Base-by-base conservation (phyloP, 805 yeast genomes). In the Candida lessepsii region DNA sequence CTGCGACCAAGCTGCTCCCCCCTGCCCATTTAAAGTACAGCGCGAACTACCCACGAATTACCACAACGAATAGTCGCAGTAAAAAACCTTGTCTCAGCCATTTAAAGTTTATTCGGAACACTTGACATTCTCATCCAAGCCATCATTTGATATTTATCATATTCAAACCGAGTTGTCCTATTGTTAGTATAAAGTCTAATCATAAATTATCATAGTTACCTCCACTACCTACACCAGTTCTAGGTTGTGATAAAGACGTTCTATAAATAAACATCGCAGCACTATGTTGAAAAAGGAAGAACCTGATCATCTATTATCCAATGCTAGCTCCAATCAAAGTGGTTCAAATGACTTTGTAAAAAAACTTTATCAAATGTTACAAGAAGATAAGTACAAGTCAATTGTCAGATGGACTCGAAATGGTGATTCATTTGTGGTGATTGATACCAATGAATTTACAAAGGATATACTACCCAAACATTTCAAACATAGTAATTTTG, bases 401-500 rank as follows among this genome's bases (percentile, higher is more conserved):
- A 78, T 87, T 17, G 96, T 93, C 8, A 70, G 85, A 39, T 91
- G 99, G 98, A 82, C 95, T 1, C 77, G 74, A 20, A 58, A 57
- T n/a, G 96, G 96, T 2, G 90, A 86, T 54, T 78, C 87, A 30
- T 93, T 93, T 61, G 86, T 91, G 30, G 96, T 93, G 25, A 57
- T 86, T 24, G 95, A 93, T 63, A 87, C 96, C 10, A 87, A 85
- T 56, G 95, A 85, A 51, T 90, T 90, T 63, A 87, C 97, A 25
- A 84, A 83, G 48, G 84, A 83, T 37, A 85, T 93, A 10, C 73
- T 93, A 36, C 98, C 99, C 4, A 81, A 82, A 55, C 93, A 88
- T 65, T 93, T 90, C 72, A 93, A 93, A 61, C 99, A 93, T 64
- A 83, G 86, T 45, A 91, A 93, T 59, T 90, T 93, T 65, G 95